phyloP scores from a whole-genome alignment of 495 filamentous ascomycete genomes.

The Talaromyces liani region DNA sequence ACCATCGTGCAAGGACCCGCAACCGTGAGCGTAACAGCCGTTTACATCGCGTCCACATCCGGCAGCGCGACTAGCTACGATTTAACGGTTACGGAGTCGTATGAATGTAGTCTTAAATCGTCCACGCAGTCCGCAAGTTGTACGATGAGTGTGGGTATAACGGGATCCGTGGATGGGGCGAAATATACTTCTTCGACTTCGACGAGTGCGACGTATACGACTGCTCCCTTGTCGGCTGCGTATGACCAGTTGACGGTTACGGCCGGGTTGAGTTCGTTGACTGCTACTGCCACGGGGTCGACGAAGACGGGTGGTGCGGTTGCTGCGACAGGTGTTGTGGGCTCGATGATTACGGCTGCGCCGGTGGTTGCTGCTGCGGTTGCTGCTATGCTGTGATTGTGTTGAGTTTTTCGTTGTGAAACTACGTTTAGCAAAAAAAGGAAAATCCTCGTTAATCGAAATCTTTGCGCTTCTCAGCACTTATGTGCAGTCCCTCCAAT shows the following conservation, averaged over 20 bases:
- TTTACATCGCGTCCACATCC: slow-evolving; percentile 12
- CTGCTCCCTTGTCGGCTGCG: background rate
- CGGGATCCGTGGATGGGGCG: background rate
- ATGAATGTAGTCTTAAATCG: slow-evolving; percentile 14
- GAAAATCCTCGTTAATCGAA: no score
- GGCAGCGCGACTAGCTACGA: slow-evolving; percentile 7
- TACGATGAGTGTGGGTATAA: slow-evolving; percentile 13
- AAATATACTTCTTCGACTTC: background rate
- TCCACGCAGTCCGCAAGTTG: slow-evolving; percentile 16
- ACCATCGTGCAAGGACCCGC: slow-evolving; percentile 20
- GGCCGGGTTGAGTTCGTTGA: slow-evolving; percentile 12
- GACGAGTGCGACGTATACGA: background rate
- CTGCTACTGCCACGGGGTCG: slow-evolving; percentile 2
- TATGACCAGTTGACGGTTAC: slow-evolving; percentile 17
- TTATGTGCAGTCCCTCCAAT: background rate
- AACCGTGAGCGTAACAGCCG: slow-evolving; percentile 13
- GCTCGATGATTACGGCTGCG: slow-evolving; percentile 17
- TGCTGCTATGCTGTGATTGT: slow-evolving; percentile 9
- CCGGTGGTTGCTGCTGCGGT: slow-evolving; percentile 16
- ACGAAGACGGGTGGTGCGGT: slow-evolving; percentile 11
- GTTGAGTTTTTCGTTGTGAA: background rate
- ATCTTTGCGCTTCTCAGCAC: background rate
- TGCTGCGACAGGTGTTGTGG: slow-evolving; percentile 9
- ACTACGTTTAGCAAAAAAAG: no score
- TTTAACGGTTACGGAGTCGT: slow-evolving; percentile 11